A percentile compares a stretch with the other conserved stretches of the same genome.
phyloP scores from a whole-genome alignment of 2,329 filamentous ascomycete genomes.

The Monilinia fructigena region DNA sequence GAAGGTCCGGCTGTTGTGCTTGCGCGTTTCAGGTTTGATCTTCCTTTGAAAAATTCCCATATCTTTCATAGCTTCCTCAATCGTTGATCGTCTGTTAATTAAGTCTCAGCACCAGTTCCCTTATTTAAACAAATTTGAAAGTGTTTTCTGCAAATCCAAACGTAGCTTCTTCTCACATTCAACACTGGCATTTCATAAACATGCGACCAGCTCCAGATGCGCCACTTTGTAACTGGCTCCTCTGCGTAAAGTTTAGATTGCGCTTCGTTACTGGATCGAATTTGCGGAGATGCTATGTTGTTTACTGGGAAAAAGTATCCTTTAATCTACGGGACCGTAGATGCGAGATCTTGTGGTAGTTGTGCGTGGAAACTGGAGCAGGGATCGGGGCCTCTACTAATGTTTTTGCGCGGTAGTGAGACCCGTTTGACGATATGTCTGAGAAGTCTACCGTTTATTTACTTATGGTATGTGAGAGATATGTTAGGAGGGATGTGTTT shows the following conservation, averaged over 20 bases:
- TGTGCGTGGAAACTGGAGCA: slow-evolving; percentile 79
- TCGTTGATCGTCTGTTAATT: slow-evolving; percentile 69
- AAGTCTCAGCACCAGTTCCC: slow-evolving; percentile 78
- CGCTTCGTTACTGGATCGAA: slow-evolving; percentile 71
- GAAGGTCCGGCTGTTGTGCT: slow-evolving; percentile 26
- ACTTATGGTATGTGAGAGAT: slow-evolving; percentile 47
- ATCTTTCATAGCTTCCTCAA: slow-evolving; percentile 81
- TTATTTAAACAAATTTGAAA: slow-evolving; percentile 80
- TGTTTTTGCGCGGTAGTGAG: slow-evolving; percentile 82
- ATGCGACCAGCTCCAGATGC: slow-evolving; percentile 65
- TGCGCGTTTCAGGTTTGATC: slow-evolving; percentile 22
- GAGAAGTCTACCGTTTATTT: slow-evolving; percentile 83
- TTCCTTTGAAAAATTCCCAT: slow-evolving; percentile 70
- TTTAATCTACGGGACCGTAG: slow-evolving; percentile 64
- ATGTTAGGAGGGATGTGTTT: background rate
- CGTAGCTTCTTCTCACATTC: slow-evolving; percentile 70
- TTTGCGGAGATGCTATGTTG: slow-evolving; percentile 77
- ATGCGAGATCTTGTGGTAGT: slow-evolving; percentile 69
- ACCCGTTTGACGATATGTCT: slow-evolving; percentile 79
- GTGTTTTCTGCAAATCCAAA: slow-evolving; percentile 87
- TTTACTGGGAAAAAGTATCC: slow-evolving; percentile 90
- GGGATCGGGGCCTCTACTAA: slow-evolving; percentile 84
- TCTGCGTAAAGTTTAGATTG: slow-evolving; percentile 77
- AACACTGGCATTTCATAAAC: slow-evolving; percentile 83
- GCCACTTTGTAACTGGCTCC: slow-evolving; percentile 60